These are phyloP conservation scores for Populus deltoides DNA, from an alignment of 345 rosid species.

Conservation along the genomic window DNA sequence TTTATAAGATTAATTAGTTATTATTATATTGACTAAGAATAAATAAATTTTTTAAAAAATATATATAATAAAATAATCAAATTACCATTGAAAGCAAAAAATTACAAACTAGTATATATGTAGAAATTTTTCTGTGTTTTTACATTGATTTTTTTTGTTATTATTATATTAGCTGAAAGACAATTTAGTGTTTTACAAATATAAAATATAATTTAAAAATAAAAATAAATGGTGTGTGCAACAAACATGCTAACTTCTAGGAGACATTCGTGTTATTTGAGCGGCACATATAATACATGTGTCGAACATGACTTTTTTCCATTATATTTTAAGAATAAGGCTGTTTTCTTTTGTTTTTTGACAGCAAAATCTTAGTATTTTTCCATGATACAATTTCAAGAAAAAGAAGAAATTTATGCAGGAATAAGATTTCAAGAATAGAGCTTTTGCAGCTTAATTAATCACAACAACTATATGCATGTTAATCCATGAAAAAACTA, in stretches of 20 bases:
- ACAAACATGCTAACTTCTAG: accelerated
- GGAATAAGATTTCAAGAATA: not conserved
- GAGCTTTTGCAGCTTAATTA: not conserved
- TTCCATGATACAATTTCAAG: not conserved
- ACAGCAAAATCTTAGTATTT: not conserved
- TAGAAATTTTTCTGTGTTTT: too few relatives aligned
- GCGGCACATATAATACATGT: too few relatives aligned
- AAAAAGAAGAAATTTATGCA: not conserved
- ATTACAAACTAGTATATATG: too few relatives aligned
- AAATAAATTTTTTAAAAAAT: too few relatives aligned
- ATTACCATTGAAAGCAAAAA: too few relatives aligned
- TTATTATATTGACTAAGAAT: accelerated
- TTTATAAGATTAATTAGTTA: accelerated
- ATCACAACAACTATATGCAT: not conserved
- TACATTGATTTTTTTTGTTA: too few relatives aligned
- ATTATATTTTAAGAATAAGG: not conserved
- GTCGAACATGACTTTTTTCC: not conserved
- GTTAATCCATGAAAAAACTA: not conserved
- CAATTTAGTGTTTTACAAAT: too few relatives aligned
- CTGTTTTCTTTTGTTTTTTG: not conserved
- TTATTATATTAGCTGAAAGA: too few relatives aligned
- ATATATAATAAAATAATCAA: too few relatives aligned
- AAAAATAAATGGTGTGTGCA: accelerated
- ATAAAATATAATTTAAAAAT: too few relatives aligned
- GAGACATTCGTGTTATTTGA: accelerated